These are phyloP conservation scores for Syzygium grande DNA, from an alignment of 345 rosid genomes.

Conservation along the genomic window DNA sequence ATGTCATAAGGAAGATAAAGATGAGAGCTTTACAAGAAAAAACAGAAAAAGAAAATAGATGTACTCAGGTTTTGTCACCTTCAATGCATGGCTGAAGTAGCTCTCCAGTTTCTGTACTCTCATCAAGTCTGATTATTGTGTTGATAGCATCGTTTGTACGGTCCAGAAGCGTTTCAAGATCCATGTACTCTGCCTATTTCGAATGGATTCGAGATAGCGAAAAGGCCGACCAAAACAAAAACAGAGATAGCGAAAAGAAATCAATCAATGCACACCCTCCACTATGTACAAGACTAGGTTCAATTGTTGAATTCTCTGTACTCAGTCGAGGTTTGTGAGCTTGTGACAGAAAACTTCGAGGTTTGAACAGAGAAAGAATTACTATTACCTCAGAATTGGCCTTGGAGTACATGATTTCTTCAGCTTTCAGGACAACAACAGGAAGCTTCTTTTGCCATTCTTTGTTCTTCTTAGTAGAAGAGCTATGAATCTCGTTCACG, in stretches of 20 bases:
- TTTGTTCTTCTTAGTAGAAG: constrained; percentile 55
- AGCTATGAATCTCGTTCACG: constrained; percentile 43
- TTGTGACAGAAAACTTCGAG: neutral
- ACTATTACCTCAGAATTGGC: constrained; percentile 59
- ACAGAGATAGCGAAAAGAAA: neutral
- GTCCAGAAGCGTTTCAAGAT: constrained; percentile 45
- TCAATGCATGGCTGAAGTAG: constrained; percentile 69
- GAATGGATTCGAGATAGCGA: neutral
- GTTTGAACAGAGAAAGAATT: neutral
- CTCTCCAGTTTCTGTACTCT: constrained; percentile 49
- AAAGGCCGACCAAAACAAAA: neutral
- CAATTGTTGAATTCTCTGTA: neutral
- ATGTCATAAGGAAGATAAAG: neutral
- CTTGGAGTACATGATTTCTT: constrained; percentile 67
- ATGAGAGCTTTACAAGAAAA: neutral
- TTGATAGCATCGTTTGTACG: constrained; percentile 60
- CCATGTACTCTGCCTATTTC: constrained; percentile 52
- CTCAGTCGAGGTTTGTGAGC: neutral
- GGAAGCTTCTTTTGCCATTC: constrained; percentile 80
- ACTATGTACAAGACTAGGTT: neutral
- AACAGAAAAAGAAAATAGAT: neutral
- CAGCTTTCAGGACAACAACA: constrained; percentile 59
- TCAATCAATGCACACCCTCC: neutral
- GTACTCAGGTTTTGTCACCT: constrained; percentile 24
- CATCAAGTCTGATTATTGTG: constrained; percentile 53